Base-by-base conservation (phyloP, 2,329 filamentous ascomycete species). In the Zelopaecilomyces penicillatus region DNA sequence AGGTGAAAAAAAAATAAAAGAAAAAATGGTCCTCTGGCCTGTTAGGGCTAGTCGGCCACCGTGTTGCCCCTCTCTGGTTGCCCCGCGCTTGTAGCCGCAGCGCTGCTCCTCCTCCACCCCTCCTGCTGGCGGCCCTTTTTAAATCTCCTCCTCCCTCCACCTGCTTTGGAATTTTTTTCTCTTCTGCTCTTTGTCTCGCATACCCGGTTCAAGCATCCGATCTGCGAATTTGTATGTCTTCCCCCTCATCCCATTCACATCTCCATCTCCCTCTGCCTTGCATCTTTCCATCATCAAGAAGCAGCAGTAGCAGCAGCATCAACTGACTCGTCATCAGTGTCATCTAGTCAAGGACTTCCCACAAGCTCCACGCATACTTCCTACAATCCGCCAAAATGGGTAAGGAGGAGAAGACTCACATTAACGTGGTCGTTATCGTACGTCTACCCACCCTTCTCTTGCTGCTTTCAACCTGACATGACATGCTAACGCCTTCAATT, bases 351-450 rank as follows among this genome's bases (percentile, higher is more conserved):
- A 43, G 41, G 30, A 46, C 41, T 39, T 40, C 28, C 27, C 39
- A 28, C 46, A 39, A 28, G 28, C 27, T 33, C 29, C 28, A 8
- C 27, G 28, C 32, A 41, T 6, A 7, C 39, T 41, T 31, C 32
- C 30, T 33, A 33, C 26, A 50, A 47, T 60, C 62, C 62, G 61
- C 56, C 56, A 65, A 64, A 60, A 66, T 66, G 63, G 63, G 90
- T 87, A 97, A 88, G 80, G 83, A 95, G 66, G 87, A 91, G 57
- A 95, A 95, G 85, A 76, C 72, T 75, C 91, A 97, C 75, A 88
- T 97, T 75, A 90, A 90, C 86, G 85, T 95, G 74, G 89, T 95
- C 76, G 89, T 95, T 74, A 95, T 95, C 82, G 89, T 60, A 66
- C 59, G 65, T 67, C 50, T 39, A 37, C 28, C 37, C 36, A 37